These are phyloP conservation scores for Cucumis melo DNA, from an alignment of 306 rosid species.

Conservation along the genomic window DNA sequence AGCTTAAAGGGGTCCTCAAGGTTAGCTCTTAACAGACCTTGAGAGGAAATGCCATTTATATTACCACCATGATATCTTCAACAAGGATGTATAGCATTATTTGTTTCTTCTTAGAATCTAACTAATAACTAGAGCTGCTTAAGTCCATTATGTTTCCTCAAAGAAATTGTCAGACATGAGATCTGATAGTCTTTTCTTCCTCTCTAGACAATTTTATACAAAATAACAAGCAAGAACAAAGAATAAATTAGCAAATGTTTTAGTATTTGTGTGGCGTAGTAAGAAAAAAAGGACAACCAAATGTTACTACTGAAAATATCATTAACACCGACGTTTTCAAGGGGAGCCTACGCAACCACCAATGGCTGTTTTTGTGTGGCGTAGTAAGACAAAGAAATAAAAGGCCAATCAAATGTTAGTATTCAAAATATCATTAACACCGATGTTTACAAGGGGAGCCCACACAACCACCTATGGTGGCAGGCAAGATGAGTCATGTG, in stretches of 20 bases:
- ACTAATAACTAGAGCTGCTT: neutral
- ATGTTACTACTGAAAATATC: neutral
- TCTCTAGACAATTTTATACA: neutral
- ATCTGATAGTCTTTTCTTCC: neutral
- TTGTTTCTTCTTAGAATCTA: neutral
- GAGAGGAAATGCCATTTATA: neutral
- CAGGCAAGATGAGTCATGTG: neutral
- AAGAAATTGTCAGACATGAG: too few species aligned
- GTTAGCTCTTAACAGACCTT: neutral
- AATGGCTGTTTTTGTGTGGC: neutral
- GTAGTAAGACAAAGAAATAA: neutral
- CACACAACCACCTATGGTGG: neutral
- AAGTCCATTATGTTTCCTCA: neutral
- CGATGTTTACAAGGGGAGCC: neutral
- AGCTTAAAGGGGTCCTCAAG: neutral
- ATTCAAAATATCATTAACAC: neutral
- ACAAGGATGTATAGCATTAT: neutral
- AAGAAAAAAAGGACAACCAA: neutral
- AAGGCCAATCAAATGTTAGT: neutral
- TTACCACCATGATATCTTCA: neutral
- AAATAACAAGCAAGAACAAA: neutral
- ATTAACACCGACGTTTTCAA: neutral
- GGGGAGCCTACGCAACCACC: too few species aligned
- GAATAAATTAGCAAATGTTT: neutral
- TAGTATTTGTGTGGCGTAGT: neutral